Conservation (phyloP, 768 basidiomycete genomes). For the Tulasnella calospora region DNA sequence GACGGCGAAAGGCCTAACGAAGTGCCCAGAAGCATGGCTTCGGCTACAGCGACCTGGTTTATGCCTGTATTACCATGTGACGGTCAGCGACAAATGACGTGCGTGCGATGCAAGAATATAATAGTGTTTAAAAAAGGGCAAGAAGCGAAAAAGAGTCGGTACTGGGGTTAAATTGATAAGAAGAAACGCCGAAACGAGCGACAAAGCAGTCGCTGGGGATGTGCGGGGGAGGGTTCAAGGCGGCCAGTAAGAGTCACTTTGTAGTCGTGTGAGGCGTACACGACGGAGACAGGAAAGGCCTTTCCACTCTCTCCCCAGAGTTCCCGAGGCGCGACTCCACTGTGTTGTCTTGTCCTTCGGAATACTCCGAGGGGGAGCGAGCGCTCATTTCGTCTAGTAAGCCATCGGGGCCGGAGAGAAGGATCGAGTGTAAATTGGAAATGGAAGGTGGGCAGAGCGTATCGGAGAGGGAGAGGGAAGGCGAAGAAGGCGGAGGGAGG, state of each 20-base stretch:
- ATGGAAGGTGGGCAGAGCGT: background rate
- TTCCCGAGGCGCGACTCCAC: background rate
- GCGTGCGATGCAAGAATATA: background rate
- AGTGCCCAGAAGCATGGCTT: conserved; percentile 84
- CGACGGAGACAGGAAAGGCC: background rate
- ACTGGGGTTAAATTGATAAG: too few relatives aligned
- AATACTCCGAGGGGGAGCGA: background rate
- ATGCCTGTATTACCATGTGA: conserved; percentile 48
- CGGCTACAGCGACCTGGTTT: conserved; percentile 77
- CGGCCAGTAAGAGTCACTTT: background rate
- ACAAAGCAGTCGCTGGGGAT: too few relatives aligned
- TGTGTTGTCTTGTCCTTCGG: background rate
- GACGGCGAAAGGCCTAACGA: conserved; percentile 61
- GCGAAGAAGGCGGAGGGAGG: background rate
- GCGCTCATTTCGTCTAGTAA: background rate
- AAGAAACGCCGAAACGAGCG: too few relatives aligned
- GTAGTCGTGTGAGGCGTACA: background rate
- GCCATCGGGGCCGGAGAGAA: background rate
- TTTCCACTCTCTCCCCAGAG: background rate
- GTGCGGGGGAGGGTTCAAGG: too few relatives aligned
- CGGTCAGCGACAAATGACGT: background rate
- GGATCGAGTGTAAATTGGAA: background rate
- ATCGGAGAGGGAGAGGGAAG: background rate
- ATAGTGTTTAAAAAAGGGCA: too few relatives aligned
- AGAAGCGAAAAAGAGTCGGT: too few relatives aligned